These are phyloP conservation scores for Geranomyces variabilis DNA, from an alignment of 192 early-diverging fungal genomes.

Conservation along the genomic window DNA sequence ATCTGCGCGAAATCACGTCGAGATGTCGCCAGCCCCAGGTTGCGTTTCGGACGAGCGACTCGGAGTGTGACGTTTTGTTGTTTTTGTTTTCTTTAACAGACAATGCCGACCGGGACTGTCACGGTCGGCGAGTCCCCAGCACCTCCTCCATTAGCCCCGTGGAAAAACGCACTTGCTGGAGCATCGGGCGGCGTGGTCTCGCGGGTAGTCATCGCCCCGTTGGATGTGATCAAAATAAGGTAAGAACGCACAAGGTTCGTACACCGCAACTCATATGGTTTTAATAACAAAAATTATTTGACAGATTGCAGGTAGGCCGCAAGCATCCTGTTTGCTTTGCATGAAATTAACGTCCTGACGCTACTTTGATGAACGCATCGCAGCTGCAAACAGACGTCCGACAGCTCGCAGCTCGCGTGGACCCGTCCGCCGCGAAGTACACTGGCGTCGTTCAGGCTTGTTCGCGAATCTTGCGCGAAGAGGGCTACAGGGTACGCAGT, in stretches of 20 bases:
- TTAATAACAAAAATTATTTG: neutral
- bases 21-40: too few species aligned
- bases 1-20: too few species aligned
- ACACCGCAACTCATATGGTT: neutral
- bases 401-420: neutral
- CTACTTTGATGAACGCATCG: neutral
- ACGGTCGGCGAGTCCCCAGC: too few species aligned
- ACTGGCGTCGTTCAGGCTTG: constrained; percentile 68
- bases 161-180: constrained; percentile 57
- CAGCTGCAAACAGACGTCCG: constrained; percentile 9
- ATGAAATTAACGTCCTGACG: neutral
- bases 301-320: constrained; percentile 11
- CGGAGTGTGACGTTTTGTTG: too few species aligned
- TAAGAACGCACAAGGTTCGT: neutral
- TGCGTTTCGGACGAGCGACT: too few species aligned
- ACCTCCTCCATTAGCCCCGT: constrained; percentile 9
- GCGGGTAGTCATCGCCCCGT: constrained; percentile 83
- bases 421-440: constrained; percentile 51
- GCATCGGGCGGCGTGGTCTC: constrained; percentile 63
- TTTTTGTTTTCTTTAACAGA: too few species aligned
- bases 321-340: neutral
- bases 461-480: constrained; percentile 70
- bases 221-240: constrained; percentile 94
- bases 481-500: constrained; percentile 81
- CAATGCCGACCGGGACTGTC: too few species aligned